Conservation (phyloP, 495 filamentous ascomycete species). For the Schizothecium vesticola region DNA sequence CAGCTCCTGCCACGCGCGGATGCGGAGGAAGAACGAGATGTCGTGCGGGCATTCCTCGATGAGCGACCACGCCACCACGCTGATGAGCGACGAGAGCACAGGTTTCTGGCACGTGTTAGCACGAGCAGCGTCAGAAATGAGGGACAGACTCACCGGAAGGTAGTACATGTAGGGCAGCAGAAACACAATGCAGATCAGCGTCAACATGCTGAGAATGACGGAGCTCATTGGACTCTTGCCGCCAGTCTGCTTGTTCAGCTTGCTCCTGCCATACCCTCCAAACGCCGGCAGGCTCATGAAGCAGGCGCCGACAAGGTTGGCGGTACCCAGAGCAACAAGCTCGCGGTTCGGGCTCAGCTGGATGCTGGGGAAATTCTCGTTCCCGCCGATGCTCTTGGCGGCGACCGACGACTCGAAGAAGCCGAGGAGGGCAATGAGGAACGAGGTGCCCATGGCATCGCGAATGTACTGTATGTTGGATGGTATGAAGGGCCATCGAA, state of each 20-base stretch:
- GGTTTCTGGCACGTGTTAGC: conserved; percentile 62
- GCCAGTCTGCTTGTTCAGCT: conserved; percentile 87
- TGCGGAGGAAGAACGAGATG: conserved; percentile 78
- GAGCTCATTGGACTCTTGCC: conserved; percentile 90
- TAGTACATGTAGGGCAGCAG: conserved; percentile 91
- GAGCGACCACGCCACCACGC: conserved; percentile 87
- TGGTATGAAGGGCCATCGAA: conserved; percentile 78
- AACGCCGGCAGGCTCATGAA: conserved; percentile 92
- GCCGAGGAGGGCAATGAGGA: conserved; percentile 88
- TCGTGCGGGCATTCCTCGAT: conserved; percentile 95
- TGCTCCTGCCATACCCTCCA: conserved; percentile 93
- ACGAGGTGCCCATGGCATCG: conserved; percentile 85
- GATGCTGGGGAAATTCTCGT: conserved; percentile 62
- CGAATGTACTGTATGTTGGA: conserved; percentile 72
- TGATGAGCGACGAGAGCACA: conserved; percentile 89
- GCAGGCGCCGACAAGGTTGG: conserved; percentile 84
- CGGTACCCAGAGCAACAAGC: conserved; percentile 83
- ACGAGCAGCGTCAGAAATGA: conserved; percentile 20
- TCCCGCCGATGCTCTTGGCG: conserved; percentile 74
- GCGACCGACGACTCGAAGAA: conserved; percentile 99
- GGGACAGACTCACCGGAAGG: conserved; percentile 64
- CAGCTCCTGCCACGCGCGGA: conserved; percentile 81
- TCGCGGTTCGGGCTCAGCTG: conserved; percentile 87
- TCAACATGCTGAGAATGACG: conserved; percentile 75
- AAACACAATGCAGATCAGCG: conserved; percentile 70